Conservation (phyloP, 208 protist species). For the Trypanosoma melophagium region DNA sequence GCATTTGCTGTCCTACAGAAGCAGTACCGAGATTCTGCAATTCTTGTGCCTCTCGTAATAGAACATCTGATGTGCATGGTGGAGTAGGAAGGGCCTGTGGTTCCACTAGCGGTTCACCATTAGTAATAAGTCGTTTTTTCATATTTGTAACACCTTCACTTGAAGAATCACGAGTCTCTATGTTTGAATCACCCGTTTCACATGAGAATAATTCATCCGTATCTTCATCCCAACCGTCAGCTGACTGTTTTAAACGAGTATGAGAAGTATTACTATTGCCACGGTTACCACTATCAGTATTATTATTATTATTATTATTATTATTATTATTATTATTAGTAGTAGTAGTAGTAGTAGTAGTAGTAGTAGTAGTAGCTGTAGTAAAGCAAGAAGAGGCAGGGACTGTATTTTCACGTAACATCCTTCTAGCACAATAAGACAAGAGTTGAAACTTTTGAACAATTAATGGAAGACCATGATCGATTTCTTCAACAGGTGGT, state of each 20-base stretch:
- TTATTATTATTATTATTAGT: too few species aligned
- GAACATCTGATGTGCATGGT: constrained; percentile 57
- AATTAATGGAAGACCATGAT: constrained; percentile 55
- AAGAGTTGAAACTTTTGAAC: constrained; percentile 85
- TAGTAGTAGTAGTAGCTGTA: too few species aligned
- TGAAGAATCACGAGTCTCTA: background rate
- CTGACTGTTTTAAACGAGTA: background rate
- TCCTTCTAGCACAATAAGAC: constrained; percentile 45
- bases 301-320: too few species aligned
- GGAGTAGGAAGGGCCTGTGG: constrained; percentile 58
- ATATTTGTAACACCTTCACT: constrained; percentile 1
- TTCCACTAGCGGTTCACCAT: constrained; percentile 53
- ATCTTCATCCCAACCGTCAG: constrained; percentile 38
- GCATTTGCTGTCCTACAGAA: constrained; percentile 33
- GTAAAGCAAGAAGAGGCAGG: too few species aligned
- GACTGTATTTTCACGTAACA: constrained; percentile 28
- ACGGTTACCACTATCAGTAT: too few species aligned
- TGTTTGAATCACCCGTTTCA: background rate
- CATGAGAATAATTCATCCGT: constrained; percentile 3
- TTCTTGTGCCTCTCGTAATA: constrained; percentile 53
- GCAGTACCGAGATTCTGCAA: constrained; percentile 42
- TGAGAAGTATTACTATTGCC: too few species aligned
- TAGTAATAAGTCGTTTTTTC: constrained; percentile 49
- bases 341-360: too few species aligned
- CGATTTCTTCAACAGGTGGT: constrained; percentile 32